Conservation (phyloP, 371 early-diverging fungal genomes). For the Entomophthora muscae region DNA sequence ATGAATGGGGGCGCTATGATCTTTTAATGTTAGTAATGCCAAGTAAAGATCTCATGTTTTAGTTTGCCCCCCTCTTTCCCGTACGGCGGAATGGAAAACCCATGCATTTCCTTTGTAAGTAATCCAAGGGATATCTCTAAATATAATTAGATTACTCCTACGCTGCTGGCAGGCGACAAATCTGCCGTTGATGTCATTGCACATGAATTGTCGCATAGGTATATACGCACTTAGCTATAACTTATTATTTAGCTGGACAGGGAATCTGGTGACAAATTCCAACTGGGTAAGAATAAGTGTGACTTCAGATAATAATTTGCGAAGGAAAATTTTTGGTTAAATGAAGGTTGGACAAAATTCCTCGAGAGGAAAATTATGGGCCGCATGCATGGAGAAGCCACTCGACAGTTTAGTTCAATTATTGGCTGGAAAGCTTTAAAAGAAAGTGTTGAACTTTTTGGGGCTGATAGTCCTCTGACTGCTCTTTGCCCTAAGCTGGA, state of each 20-base stretch:
- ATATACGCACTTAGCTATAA: neutral
- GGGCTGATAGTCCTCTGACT: conserved; percentile 54
- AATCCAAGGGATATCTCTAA: neutral
- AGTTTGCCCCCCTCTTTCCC: conserved; percentile 54
- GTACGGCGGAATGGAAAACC: conserved; percentile 95
- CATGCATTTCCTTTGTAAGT: conserved; percentile 65
- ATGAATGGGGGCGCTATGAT: conserved; percentile 94
- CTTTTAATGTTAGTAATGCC: conserved; percentile 47
- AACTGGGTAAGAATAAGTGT: conserved; percentile 49
- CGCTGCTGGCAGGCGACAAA: conserved; percentile 83
- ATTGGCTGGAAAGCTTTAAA: conserved; percentile 65
- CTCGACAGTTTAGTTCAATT: conserved; percentile 72
- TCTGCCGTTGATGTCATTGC: conserved; percentile 92
- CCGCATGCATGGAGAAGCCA: conserved; percentile 64
- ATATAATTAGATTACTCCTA: conserved; percentile 33
- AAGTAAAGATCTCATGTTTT: conserved; percentile 11
- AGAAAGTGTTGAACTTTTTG: conserved; percentile 63
- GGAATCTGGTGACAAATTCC: conserved; percentile 81
- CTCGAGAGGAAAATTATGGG: conserved; percentile 84
- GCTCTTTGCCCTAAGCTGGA: conserved; percentile 56
- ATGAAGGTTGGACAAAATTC: conserved; percentile 91
- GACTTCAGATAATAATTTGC: neutral
- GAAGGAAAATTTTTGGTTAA: conserved; percentile 68
- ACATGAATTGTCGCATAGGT: conserved; percentile 87
- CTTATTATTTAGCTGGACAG: conserved; percentile 53